Evolutionary conservation across 179 eudicot species (phyloP).

Genomic region (Spergularia azorica): DNA sequence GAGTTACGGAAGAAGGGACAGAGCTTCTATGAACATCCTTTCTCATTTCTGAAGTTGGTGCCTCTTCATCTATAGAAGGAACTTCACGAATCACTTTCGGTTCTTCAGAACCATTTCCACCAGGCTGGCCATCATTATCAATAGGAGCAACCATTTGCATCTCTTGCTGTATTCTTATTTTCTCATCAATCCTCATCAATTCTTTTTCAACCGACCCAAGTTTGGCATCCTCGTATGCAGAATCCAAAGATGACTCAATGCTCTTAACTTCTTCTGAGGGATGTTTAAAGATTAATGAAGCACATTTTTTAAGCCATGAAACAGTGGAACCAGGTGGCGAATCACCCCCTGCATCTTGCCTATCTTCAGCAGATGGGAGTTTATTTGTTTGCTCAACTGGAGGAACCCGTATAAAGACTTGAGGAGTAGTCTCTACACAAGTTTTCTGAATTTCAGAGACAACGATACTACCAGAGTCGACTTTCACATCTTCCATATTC

Average conservation of each 20-base stretch:
- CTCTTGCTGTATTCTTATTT: constrained; percentile 15
- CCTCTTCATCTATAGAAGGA: constrained; percentile 37
- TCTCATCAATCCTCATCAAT: constrained; percentile 5
- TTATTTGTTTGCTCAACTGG: constrained; percentile 30
- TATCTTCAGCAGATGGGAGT: constrained; percentile 24
- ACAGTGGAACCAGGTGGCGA: constrained; percentile 54
- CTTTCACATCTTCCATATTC: constrained; percentile 68
- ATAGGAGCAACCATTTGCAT: not conserved
- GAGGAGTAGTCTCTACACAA: constrained; percentile 33
- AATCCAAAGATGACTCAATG: constrained; percentile 19
- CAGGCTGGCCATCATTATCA: constrained; percentile 20
- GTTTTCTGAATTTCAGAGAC: constrained; percentile 36
- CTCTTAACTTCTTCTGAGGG: constrained; percentile 28
- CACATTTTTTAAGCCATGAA: constrained; percentile 77
- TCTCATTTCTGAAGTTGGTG: constrained; percentile 10
- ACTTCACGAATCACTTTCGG: constrained; percentile 48
- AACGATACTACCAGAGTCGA: constrained; percentile 41
- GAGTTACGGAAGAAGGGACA: constrained; percentile 14
- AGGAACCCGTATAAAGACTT: constrained; percentile 29
- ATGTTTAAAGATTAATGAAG: constrained; percentile 37
- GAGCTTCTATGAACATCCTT: constrained; percentile 19
- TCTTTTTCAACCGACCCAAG: constrained; percentile 17
- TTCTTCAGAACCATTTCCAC: constrained; percentile 34
- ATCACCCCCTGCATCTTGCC: constrained; percentile 33
- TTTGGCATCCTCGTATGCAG: constrained; percentile 16